phyloP scores from a whole-genome alignment of 2,329 filamentous ascomycete species.

The Diaporthe vaccinii region DNA sequence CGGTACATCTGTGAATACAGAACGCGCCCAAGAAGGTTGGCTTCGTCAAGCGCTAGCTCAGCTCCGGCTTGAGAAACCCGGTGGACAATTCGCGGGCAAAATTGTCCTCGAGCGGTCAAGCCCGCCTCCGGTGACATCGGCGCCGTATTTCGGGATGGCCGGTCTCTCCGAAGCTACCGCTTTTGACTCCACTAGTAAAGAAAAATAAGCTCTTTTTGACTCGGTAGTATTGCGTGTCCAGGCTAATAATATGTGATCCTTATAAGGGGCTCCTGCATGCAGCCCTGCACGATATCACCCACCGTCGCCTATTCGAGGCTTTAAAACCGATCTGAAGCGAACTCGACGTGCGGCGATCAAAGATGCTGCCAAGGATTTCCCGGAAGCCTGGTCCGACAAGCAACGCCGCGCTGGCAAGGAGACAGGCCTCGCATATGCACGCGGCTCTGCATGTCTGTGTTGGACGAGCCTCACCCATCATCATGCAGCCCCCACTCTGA shows the following conservation, averaged over 20 bases:
- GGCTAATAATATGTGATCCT: background rate
- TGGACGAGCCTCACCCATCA: background rate
- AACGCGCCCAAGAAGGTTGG: background rate
- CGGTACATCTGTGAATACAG: background rate
- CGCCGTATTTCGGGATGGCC: background rate
- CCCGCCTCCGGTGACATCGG: constrained; percentile 7
- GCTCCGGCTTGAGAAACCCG: background rate
- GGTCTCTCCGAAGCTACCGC: background rate
- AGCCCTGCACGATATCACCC: constrained; percentile 27
- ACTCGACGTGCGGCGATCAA: background rate
- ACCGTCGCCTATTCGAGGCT: background rate
- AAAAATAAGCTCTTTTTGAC: constrained; percentile 11
- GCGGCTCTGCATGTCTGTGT: background rate
- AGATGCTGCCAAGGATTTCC: background rate
- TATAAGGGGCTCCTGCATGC: background rate
- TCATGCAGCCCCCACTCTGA: constrained; percentile 1
- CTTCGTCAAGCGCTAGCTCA: background rate
- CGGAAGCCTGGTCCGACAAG: constrained; percentile 21
- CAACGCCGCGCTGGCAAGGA: background rate
- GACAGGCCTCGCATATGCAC: background rate
- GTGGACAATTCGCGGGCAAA: background rate
- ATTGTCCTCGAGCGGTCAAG: background rate
- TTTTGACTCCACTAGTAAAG: background rate
- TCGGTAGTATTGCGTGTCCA: background rate
- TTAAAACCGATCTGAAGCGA: background rate